phyloP scores from a whole-genome alignment of 1,139 yeast species.

The Hansenula sp. region DNA sequence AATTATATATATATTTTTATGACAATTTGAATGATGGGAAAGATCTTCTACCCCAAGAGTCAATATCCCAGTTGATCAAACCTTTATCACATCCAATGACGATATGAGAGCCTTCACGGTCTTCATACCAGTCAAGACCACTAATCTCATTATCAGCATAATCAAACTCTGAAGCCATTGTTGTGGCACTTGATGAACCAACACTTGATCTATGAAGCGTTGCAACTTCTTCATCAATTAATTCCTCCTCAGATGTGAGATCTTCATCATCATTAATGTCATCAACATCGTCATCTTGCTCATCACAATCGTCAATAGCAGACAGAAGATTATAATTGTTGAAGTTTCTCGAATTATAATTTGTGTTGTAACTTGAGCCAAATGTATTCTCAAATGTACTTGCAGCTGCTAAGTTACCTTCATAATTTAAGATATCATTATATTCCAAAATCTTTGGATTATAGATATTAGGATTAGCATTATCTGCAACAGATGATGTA shows the following conservation, averaged over 20 bases:
- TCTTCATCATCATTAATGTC: slow-evolving; percentile 2
- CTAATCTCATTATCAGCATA: slow-evolving; percentile 36
- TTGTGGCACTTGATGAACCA: background rate
- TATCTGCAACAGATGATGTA: background rate
- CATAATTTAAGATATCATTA: slow-evolving; percentile 18
- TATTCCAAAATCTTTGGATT: slow-evolving; percentile 22
- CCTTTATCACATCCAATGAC: slow-evolving; percentile 46
- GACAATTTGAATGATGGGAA: slow-evolving; percentile 33
- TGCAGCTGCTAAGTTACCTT: slow-evolving; percentile 10
- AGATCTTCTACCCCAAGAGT: slow-evolving; percentile 47
- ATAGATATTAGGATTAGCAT: slow-evolving; percentile 4
- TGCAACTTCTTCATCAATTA: slow-evolving; percentile 4
- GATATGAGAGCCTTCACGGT: slow-evolving; percentile 34
- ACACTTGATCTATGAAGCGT: background rate
- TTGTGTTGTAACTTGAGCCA: slow-evolving; percentile 1
- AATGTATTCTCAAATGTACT: background rate
- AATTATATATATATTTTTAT: slow-evolving; percentile 1
- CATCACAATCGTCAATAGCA: slow-evolving; percentile 6
- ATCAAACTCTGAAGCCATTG: slow-evolving; percentile 14
- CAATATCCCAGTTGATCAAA: slow-evolving; percentile 44
- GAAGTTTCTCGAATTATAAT: slow-evolving; percentile 14
- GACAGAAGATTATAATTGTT: slow-evolving; percentile 19
- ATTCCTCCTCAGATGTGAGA: slow-evolving; percentile 6
- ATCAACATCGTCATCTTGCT: background rate
- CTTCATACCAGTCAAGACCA: slow-evolving; percentile 43